Evolutionary conservation across 352 stramenopile species (phyloP).

Genomic region (Thraustotheca clavata): DNA sequence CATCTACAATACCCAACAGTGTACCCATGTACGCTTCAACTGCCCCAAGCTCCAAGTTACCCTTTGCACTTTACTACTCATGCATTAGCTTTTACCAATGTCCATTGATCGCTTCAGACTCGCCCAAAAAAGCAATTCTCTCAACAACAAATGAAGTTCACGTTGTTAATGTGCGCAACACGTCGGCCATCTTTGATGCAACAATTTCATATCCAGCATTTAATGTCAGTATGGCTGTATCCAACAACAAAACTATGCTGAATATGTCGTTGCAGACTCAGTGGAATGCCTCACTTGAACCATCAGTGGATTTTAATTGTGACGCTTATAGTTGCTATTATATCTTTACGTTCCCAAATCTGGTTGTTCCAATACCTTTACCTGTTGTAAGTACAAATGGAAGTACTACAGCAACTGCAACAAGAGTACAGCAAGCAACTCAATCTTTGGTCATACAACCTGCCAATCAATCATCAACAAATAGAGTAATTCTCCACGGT

Average conservation of each 20-base stretch:
- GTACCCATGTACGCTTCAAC: not conserved
- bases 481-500: not conserved
- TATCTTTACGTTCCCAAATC: not conserved
- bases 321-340: not conserved
- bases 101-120: not conserved
- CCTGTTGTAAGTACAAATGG: too few relatives aligned
- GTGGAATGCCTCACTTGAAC: not conserved
- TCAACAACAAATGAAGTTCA: not conserved
- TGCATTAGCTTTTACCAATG: constrained; percentile 2
- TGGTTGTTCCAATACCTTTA: not conserved
- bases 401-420: not conserved
- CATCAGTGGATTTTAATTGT: not conserved
- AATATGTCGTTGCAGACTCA: not conserved
- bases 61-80: not conserved
- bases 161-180: not conserved
- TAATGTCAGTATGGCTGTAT: not conserved
- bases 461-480: not conserved
- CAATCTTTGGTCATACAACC: not conserved
- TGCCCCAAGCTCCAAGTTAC: not conserved
- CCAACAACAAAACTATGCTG: not conserved
- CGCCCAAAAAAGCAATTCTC: not conserved
- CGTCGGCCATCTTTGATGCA: not conserved
- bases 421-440: not conserved
- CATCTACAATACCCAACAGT: not conserved
- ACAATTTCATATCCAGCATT: not conserved